Evolutionary conservation across 1,284 basidiomycete genomes (phyloP), one percentile per base, ranked within the genome.

Genomic region (Heliocybe sulcata): DNA sequence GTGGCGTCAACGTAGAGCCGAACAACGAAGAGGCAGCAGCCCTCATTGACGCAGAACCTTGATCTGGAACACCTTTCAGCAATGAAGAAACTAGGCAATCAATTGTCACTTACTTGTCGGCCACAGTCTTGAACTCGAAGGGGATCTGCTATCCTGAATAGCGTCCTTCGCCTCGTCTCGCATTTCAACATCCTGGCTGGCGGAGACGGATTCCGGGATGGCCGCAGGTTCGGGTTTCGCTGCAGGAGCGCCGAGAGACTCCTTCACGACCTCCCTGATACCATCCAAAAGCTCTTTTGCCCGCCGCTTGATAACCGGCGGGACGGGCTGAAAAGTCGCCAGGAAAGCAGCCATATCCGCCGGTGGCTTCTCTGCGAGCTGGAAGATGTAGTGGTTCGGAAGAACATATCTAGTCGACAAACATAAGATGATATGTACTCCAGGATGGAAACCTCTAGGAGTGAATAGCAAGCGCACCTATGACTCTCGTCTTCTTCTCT

Each of bases 401-500:
- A 94, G 72, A 23, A 93, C 79, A 65, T 83, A 88, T 69, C 87
- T 88, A 16, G 62, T 20, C 14, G 57, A 12, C 12, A 23, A 51
- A 49, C 4, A 2, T 12, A 38, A 45, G 57, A 16, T 35, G 29
- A 45, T 42, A 27, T 12, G 47, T 59, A 27, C 60, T 62, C 45
- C 29, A 31, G 6, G 48, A 55, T 8, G 23, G 47, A 16, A 12
- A 22, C 25, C 14, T 26, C 47, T 6, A 4, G 22, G 20, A 49
- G 23, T 9, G 23, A 49, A 49, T 51, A 45, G 55, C 11, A 51
- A 48, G 73, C 82, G 57, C 67, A 94, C 84, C 86, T 74, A 3
- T 82, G 81, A 65, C 90, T 90, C 69, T 98, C 96, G 67, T 98
- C 96, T 60, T 94, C 87, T 56, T 87, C 82, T 52, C 94, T 77